These are phyloP conservation scores for Phytopythium mirpurense DNA, from an alignment of 352 stramenopile genomes.

Conservation along the genomic window DNA sequence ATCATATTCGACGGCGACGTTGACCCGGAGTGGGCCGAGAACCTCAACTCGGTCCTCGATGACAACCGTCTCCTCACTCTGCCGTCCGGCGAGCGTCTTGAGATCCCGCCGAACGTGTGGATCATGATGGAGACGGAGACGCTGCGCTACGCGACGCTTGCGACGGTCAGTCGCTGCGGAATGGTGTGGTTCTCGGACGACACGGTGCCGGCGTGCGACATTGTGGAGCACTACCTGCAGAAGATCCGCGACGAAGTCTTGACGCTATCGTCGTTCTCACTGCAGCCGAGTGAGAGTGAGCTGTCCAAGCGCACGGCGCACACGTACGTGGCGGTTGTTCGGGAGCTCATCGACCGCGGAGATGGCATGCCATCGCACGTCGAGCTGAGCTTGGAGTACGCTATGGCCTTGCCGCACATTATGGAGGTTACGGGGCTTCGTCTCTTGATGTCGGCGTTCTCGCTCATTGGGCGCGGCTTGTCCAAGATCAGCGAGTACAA, in stretches of 20 bases:
- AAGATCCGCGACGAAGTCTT: conserved; percentile 69
- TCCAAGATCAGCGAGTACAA: conserved; percentile 97
- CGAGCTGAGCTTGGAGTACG: conserved; percentile 90
- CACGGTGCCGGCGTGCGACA: conserved; percentile 91
- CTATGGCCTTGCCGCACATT: conserved; percentile 90
- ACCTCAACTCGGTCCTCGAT: conserved; percentile 99
- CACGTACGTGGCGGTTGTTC: conserved; percentile 54
- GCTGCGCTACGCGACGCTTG: conserved; percentile 96
- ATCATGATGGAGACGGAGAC: conserved; percentile 99
- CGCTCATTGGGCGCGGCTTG: conserved; percentile 93
- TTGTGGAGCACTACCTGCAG: conserved; percentile 85
- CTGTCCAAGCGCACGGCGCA: conserved; percentile 59
- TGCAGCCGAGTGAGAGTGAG: conserved; percentile 66
- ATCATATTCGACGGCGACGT: conserved; percentile 99
- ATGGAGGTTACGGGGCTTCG: conserved; percentile 95
- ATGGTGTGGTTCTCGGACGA: conserved; percentile 99
- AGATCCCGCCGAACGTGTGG: conserved; percentile 97
- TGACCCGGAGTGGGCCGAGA: conserved; percentile 99
- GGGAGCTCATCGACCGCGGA: conserved; percentile 47
- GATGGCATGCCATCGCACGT: conserved; percentile 79
- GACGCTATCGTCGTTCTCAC: conserved; percentile 49
- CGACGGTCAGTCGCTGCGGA: conserved; percentile 99
- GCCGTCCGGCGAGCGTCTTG: conserved; percentile 97
- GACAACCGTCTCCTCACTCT: conserved; percentile 99
- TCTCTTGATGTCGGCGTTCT: conserved; percentile 96